phyloP scores from a whole-genome alignment of 1,284 basidiomycete species.

The Moesziomyces parantarcticus region DNA sequence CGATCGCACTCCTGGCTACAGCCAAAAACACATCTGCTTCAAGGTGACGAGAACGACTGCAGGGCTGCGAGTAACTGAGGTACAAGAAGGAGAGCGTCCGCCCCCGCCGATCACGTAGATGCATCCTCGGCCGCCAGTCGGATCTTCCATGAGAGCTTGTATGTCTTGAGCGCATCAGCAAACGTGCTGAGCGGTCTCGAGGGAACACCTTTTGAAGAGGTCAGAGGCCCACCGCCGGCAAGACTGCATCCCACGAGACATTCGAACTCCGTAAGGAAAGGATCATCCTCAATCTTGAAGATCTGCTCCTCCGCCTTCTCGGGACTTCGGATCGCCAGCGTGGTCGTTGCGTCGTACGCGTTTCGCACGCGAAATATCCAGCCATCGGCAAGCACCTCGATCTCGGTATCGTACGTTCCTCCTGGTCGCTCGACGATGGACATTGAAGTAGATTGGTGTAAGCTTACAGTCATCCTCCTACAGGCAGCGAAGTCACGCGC shows the following conservation, averaged over 20 bases:
- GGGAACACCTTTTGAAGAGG: neutral
- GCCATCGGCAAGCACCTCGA: constrained; percentile 52
- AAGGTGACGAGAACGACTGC: no score
- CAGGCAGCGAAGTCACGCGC: no score
- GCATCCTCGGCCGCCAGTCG: constrained; percentile 52
- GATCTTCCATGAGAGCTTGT: constrained; percentile 63
- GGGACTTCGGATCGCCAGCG: constrained; percentile 19
- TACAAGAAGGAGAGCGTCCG: neutral
- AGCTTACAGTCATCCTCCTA: neutral
- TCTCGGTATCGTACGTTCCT: constrained; percentile 34
- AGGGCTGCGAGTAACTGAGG: no score
- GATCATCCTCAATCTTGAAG: constrained; percentile 32
- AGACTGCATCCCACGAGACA: constrained; percentile 14
- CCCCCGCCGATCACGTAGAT: neutral
- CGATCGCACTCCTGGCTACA: no score
- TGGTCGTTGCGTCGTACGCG: constrained; percentile 28
- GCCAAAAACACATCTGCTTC: no score
- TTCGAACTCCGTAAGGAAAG: constrained; percentile 38
- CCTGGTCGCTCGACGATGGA: neutral
- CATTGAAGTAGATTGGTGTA: neutral
- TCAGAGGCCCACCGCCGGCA: neutral
- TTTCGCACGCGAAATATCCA: constrained; percentile 42
- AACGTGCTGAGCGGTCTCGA: constrained; percentile 39
- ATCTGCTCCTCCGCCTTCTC: constrained; percentile 22
- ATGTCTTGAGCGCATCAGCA: constrained; percentile 60